phyloP scores from a whole-genome alignment of 2,329 filamentous ascomycete species.

The Cytospora chrysosperma region DNA sequence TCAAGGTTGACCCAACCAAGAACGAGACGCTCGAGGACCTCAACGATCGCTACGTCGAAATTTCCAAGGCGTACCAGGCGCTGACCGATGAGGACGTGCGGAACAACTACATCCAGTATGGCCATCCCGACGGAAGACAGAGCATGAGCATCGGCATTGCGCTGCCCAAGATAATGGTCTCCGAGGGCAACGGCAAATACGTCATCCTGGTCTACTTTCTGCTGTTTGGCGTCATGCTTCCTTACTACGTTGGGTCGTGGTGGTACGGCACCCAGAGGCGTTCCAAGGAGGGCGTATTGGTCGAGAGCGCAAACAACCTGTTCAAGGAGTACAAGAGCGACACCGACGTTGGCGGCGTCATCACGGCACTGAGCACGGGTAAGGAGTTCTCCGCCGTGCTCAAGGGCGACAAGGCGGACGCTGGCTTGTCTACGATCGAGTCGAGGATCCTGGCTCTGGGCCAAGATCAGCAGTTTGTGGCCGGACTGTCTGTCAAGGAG shows the following conservation, averaged over 20 bases:
- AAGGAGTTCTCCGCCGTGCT: constrained; percentile 80
- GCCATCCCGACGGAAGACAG: constrained; percentile 97
- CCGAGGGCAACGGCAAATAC: constrained; percentile 93
- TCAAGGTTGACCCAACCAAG: constrained; percentile 75
- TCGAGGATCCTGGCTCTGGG: constrained; percentile 70
- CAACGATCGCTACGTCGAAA: constrained; percentile 87
- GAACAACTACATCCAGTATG: constrained; percentile 95
- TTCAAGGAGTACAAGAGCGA: constrained; percentile 91
- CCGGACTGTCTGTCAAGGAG: constrained; percentile 69
- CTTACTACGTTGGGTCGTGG: constrained; percentile 93
- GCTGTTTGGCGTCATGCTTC: constrained; percentile 84
- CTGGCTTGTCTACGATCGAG: constrained; percentile 80
- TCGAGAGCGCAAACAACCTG: constrained; percentile 90
- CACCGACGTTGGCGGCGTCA: constrained; percentile 75
- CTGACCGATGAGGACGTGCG: constrained; percentile 96
- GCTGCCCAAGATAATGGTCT: constrained; percentile 86
- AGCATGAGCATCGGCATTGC: constrained; percentile 97
- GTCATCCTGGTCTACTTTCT: constrained; percentile 86
- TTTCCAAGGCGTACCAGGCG: constrained; percentile 97
- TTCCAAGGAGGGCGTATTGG: constrained; percentile 89
- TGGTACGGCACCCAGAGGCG: constrained; percentile 95
- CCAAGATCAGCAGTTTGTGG: constrained; percentile 49
- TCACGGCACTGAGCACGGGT: constrained; percentile 79
- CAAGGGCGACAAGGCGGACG: constrained; percentile 74
- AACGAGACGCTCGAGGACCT: constrained; percentile 85